phyloP scores from a whole-genome alignment of 2,329 filamentous ascomycete species.

The Penicillium fuscoglaucum region DNA sequence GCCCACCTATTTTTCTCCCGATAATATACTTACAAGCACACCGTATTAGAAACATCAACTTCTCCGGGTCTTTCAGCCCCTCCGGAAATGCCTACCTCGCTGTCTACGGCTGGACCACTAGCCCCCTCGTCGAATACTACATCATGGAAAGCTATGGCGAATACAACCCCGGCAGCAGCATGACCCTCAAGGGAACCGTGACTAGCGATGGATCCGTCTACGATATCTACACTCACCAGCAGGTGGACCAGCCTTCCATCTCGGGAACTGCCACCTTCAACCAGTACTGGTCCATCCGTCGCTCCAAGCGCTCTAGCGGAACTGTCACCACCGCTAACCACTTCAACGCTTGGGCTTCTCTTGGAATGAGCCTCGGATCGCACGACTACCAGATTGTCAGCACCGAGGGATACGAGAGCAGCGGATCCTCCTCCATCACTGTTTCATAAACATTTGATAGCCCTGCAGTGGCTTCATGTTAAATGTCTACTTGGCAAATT shows the following conservation, averaged over 20 bases:
- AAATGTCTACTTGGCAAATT: not conserved
- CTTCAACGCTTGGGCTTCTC: slow-evolving; percentile 38
- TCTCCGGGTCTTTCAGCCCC: slow-evolving; percentile 32
- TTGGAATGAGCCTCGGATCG: slow-evolving; percentile 36
- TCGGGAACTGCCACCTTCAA: slow-evolving; percentile 43
- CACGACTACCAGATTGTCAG: slow-evolving; percentile 46
- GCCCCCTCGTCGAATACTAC: slow-evolving; percentile 41
- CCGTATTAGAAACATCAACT: slow-evolving; percentile 28
- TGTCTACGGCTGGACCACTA: slow-evolving; percentile 46
- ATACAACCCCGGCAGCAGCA: slow-evolving; percentile 34
- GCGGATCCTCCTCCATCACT: slow-evolving; percentile 40
- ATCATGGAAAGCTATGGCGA: slow-evolving; percentile 38
- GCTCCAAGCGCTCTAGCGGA: slow-evolving; percentile 36
- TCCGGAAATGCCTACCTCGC: slow-evolving; percentile 37
- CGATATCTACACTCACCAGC: slow-evolving; percentile 40
- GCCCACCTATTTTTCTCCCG: not conserved
- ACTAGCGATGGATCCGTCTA: slow-evolving; percentile 41
- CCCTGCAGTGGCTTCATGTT: not conserved
- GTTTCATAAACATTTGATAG: slow-evolving; percentile 25
- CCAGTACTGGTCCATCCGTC: slow-evolving; percentile 47
- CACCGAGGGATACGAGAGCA: slow-evolving; percentile 47
- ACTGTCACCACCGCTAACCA: slow-evolving; percentile 41
- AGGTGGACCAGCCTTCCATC: slow-evolving; percentile 44
- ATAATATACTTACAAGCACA: not conserved
- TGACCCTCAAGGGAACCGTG: slow-evolving; percentile 37